Base-by-base conservation (phyloP, 768 basidiomycete species). In the Lanmaoa rubissima region DNA sequence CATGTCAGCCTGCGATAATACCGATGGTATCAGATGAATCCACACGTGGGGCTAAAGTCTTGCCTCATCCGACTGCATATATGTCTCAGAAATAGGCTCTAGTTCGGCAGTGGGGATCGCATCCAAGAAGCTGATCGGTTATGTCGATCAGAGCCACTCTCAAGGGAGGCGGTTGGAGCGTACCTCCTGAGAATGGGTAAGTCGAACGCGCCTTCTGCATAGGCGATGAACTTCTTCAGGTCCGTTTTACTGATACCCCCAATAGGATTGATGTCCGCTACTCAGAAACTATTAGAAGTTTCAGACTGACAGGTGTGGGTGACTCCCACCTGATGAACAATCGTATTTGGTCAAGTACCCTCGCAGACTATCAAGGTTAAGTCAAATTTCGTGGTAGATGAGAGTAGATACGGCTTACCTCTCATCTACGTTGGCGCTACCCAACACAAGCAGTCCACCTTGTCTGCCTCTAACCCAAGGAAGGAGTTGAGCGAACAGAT, bases 261-360 rank as follows among this genome's bases (percentile, higher is more conserved):
- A 58, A 99, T 99, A 3, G 97, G 97, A 71, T 99, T 99, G 67
- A 99, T 86, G 70, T 99, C 97, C 57, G 97, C 97, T 87, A 5
- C 32, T 24, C 17, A 34, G 2, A 38, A 24, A 52, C 63, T 65
- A 34, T 53, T 1, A 56, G n/a, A 39, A 16, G 5, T 35, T 5
- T 40, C 14, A 4, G 14, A 5, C 1, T 12, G 14, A 12, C 16
- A 13, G 1, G 19, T 14, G 0, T 14, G 38, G 39, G 12, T 9
- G 43, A 9, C 16, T 62, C 76, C 41, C 60, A 88, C 90, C 89
- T 8, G 91, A 92, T 5, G 92, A 96, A 65, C 89, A 98, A 70
- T 99, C 97, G 69, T 98, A 98, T 75, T 99, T 98, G 1, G 97
- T 99, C 57, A 97, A 76, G 71, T 98, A 99, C 7, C 97, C 97